These are phyloP conservation scores for Galium porrigens DNA, from an alignment of 305 asterid species.

Conservation along the genomic window DNA sequence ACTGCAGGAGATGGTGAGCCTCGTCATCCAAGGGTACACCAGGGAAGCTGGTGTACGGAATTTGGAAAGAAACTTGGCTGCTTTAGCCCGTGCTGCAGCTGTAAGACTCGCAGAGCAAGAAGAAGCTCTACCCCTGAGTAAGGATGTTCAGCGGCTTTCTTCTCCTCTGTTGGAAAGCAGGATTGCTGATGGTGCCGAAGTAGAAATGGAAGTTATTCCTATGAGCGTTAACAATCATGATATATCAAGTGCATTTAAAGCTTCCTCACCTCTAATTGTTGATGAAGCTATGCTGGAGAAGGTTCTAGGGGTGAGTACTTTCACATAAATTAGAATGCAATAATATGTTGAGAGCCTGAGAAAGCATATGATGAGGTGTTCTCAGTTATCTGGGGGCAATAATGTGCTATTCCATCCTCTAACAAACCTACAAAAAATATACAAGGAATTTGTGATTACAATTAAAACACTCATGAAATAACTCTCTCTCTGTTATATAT, in stretches of 20 bases:
- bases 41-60: slow-evolving; percentile 99
- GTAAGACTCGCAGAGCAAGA: slow-evolving; percentile 85
- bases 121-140: slow-evolving; percentile 57
- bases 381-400: not conserved
- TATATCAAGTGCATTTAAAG: slow-evolving; percentile 55
- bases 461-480: not conserved
- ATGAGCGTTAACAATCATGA: slow-evolving; percentile 73
- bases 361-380: not conserved
- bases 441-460: not conserved
- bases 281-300: slow-evolving; percentile 94
- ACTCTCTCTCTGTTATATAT: not conserved
- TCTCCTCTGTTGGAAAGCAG: slow-evolving; percentile 71
- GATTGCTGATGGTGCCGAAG: slow-evolving; percentile 81
- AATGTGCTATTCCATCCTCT: slow-evolving; percentile 7
- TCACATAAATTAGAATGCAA: not conserved
- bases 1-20: slow-evolving; percentile 61
- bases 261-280: slow-evolving; percentile 51
- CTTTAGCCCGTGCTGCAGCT: slow-evolving; percentile 98
- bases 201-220: slow-evolving; percentile 95
- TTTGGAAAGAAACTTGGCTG: slow-evolving; percentile 90
- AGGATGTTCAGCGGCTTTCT: slow-evolving; percentile 70
- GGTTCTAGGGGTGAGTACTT: slow-evolving; percentile 83
- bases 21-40: slow-evolving; percentile 77
- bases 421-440: not conserved
- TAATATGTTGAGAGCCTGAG: not conserved